Conservation (phyloP, 768 basidiomycete genomes). For the Infundibulicybe gibba region DNA sequence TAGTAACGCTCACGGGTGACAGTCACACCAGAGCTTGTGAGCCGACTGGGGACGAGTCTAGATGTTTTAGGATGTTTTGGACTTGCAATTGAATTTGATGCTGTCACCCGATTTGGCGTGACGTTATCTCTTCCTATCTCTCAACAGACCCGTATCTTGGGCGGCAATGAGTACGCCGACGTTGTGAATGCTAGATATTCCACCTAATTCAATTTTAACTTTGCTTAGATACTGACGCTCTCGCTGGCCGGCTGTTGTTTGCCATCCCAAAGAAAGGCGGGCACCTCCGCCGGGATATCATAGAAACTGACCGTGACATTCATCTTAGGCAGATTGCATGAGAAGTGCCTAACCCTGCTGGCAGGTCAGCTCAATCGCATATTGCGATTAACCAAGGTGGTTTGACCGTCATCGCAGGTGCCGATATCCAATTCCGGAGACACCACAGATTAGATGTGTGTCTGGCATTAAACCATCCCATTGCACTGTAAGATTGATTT, state of each 20-base stretch:
- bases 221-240: constrained; percentile 59
- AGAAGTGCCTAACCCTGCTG: constrained; percentile 84
- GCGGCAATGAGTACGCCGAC: constrained; percentile 10
- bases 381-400: neutral
- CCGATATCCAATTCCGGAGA: constrained; percentile 93
- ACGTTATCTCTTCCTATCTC: no score
- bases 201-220: neutral
- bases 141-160: neutral
- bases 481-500: constrained; percentile 73
- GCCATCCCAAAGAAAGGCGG: constrained; percentile 97
- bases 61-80: no score
- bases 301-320: constrained; percentile 3
- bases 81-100: no score
- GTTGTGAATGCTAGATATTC: neutral
- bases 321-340: constrained; percentile 74
- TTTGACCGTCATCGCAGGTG: constrained; percentile 47
- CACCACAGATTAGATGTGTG: constrained; percentile 88
- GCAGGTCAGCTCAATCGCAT: constrained; percentile 51
- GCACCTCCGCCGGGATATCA: neutral
- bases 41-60: no score
- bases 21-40: no score
- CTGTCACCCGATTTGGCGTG: neutral
- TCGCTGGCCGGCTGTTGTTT: constrained; percentile 85
- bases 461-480: constrained; percentile 88
- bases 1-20: no score